Evolutionary conservation across 2,329 filamentous ascomycete species (phyloP).

Genomic region (Colletotrichum sansevieriae): DNA sequence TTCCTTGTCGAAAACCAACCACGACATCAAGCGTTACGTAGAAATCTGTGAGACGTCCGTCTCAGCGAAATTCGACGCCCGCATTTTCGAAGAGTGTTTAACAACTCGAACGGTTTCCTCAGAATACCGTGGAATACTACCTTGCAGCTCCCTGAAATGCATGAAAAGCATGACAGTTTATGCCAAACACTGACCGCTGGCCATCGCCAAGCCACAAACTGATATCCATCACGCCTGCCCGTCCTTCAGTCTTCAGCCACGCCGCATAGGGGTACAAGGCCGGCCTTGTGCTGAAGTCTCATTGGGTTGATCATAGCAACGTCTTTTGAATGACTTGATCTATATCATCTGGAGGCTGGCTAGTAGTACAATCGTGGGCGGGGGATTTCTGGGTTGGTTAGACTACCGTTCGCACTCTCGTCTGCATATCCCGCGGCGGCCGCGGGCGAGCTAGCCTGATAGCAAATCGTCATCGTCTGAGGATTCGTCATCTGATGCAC

Average conservation of each 20-base stretch:
- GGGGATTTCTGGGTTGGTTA: constrained; percentile 28
- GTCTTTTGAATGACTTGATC: constrained; percentile 45
- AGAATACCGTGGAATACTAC: background rate
- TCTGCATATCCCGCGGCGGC: constrained; percentile 30
- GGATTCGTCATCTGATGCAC: constrained; percentile 31
- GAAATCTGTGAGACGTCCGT: background rate
- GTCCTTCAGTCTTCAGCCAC: constrained; percentile 41
- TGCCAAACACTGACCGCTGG: constrained; percentile 25
- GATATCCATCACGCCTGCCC: constrained; percentile 9
- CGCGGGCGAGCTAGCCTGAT: constrained; percentile 27
- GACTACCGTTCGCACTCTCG: constrained; percentile 26
- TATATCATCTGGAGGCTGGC: constrained; percentile 44
- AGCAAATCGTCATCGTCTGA: constrained; percentile 23
- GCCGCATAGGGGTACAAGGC: constrained; percentile 32
- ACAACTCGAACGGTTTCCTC: constrained; percentile 1
- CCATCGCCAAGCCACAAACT: constrained; percentile 18
- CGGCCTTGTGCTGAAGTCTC: background rate
- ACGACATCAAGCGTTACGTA: constrained; percentile 28
- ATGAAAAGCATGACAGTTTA: constrained; percentile 15
- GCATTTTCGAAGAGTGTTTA: background rate
- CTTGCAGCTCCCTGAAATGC: constrained; percentile 1
- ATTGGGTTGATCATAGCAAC: constrained; percentile 31
- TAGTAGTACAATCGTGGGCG: constrained; percentile 42
- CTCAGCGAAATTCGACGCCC: constrained; percentile 6
- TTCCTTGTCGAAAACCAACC: constrained; percentile 7